Evolutionary conservation across 495 filamentous ascomycete genomes (phyloP), one percentile per base, ranked within the genome.

Genomic region (Hypomontagnella submonticulosa): DNA sequence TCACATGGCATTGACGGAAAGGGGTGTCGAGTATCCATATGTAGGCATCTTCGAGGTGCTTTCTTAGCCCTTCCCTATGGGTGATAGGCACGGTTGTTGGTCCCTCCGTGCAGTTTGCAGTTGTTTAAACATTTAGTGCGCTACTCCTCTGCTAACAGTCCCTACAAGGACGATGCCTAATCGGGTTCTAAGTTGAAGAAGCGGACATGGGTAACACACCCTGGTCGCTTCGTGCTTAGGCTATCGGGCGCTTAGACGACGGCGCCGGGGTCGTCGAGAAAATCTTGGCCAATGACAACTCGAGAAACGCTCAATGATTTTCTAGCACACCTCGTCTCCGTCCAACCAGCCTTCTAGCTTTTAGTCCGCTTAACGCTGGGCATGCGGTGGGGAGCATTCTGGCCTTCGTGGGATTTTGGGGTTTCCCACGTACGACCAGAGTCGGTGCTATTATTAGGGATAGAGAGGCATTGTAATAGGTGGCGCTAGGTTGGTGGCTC

Each of bases 321-420:
- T 30, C 55, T 64, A 16, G 66, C 56, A 64, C 66, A 59, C 54
- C 50, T 69, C 34, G 15, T 15, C 54, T 20, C 55, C 64, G 61
- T 64, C 77, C 77, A 79, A 78, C 77, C 77, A 79, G 73, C 75
- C 76, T 30, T 75, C 38, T 71, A 68, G 47, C 64, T 66, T 76
- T 75, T 63, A 56, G 67, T 69, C 63, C 46, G 42, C 66, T 74
- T 76, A 69, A 72, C 74, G 75, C 77, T 73, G 47, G 69, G 63
- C 50, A 54, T 59, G 27, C 40, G 55, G 55, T 69, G 54, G 66
- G 65, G 54, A 63, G 53, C 57, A 67, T 50, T 69, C 43, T 48
- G 38, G 58, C 57, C 43, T 69, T 64, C 67, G 65, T 68, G 65
- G 65, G 59, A 68, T 69, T 60, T 56, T 32, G 60, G 66, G 33